phyloP scores from a whole-genome alignment of 306 rosid species.

The Ammopiptanthus mongolicus region DNA sequence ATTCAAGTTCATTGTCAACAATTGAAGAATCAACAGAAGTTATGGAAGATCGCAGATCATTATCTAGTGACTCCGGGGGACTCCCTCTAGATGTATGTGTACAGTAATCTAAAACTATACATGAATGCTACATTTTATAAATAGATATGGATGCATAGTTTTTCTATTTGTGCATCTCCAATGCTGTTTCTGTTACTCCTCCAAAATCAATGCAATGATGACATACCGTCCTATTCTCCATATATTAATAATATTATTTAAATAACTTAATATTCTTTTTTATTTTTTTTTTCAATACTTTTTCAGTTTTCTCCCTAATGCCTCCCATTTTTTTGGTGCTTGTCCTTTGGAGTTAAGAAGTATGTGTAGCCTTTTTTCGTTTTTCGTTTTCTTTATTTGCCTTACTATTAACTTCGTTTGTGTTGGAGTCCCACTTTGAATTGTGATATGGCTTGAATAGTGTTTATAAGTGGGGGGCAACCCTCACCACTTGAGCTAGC shows the following conservation, averaged over 20 bases:
- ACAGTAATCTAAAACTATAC: conserved; percentile 9
- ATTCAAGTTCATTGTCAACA: conserved; percentile 30
- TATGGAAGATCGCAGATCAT: conserved; percentile 31
- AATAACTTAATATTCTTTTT: background rate
- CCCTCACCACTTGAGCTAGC: too few species aligned
- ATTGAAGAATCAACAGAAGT: conserved; percentile 47
- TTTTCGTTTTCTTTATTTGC: conserved; percentile 1
- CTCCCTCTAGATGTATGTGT: conserved; percentile 72
- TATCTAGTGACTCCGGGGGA: conserved; percentile 54
- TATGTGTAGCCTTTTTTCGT: background rate
- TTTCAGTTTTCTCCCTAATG: background rate
- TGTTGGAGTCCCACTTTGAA: too few species aligned
- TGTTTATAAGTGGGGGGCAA: too few species aligned
- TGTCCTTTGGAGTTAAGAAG: conserved; percentile 12
- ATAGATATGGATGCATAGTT: conserved; percentile 4
- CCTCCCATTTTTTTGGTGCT: background rate
- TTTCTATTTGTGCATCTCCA: conserved; percentile 11
- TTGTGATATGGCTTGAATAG: too few species aligned
- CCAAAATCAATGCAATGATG: background rate
- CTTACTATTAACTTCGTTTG: conserved; percentile 5
- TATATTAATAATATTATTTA: background rate
- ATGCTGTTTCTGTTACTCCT: conserved; percentile 6
- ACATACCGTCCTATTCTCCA: background rate
- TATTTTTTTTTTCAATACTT: background rate
- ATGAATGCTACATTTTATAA: conserved; percentile 7